A percentile compares a stretch with the other conserved stretches of the same genome.
phyloP scores from a whole-genome alignment of 2,329 filamentous ascomycete species.

The Penicillium crustosum region DNA sequence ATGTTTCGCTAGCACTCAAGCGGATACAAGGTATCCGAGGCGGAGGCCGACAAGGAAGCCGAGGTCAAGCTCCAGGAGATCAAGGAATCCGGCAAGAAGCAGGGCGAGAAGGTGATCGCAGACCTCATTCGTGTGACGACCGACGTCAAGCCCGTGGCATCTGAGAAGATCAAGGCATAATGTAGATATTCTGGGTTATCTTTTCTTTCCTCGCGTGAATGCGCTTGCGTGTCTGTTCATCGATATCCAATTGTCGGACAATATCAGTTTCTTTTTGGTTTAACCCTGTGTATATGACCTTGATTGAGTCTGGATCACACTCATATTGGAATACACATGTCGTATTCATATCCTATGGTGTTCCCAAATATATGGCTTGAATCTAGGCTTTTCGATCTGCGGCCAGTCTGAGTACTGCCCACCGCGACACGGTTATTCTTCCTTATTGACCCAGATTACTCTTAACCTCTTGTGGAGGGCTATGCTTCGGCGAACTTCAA shows the following conservation, averaged over 20 bases:
- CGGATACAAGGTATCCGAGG: constrained; percentile 81
- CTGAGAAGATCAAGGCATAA: constrained; percentile 47
- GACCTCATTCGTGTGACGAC: constrained; percentile 83
- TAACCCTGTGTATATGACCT: not conserved
- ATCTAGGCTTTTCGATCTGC: not conserved
- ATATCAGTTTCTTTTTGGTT: constrained; percentile 17
- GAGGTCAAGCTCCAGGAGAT: constrained; percentile 82
- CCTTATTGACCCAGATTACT: not conserved
- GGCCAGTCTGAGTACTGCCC: not conserved
- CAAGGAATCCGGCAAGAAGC: constrained; percentile 73
- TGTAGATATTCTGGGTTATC: constrained; percentile 16
- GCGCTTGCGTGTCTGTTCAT: constrained; percentile 25
- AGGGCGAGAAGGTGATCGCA: constrained; percentile 74
- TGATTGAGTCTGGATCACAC: not conserved
- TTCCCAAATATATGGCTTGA: not conserved
- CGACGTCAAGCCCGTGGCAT: constrained; percentile 72
- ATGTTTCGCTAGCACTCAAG: constrained; percentile 69
- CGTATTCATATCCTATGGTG: not conserved
- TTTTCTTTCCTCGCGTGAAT: constrained; percentile 20
- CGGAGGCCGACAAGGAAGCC: constrained; percentile 75
- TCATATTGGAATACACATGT: no score
- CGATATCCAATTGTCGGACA: constrained; percentile 26
- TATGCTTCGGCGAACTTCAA: no score
- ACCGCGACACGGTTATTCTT: not conserved
- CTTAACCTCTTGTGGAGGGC: not conserved